These are phyloP conservation scores for Eucalyptus pauciflora DNA, from an alignment of 345 rosid species.

Conservation along the genomic window DNA sequence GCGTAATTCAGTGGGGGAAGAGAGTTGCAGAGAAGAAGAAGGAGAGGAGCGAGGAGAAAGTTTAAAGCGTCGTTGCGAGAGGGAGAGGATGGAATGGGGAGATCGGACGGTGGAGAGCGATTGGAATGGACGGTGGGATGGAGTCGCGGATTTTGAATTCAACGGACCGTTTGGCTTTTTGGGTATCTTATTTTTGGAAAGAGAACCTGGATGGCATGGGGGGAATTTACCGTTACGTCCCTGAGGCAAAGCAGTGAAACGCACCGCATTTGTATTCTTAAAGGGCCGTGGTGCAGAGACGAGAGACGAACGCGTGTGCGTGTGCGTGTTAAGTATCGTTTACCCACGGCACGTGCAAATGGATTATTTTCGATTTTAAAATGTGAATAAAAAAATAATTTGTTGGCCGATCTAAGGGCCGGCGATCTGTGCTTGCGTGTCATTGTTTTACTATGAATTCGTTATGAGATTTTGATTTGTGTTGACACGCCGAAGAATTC, in stretches of 20 bases:
- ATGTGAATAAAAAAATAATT: neutral
- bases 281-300: neutral
- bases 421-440: neutral
- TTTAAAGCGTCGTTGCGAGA: neutral
- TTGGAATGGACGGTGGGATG: conserved; percentile 9
- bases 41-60: neutral
- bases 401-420: neutral
- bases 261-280: neutral
- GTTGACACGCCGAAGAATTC: neutral
- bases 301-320: neutral
- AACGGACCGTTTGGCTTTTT: conserved; percentile 10
- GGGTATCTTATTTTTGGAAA: neutral
- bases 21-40: neutral
- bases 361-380: neutral
- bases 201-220: neutral
- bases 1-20: neutral
- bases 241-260: neutral
- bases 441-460: neutral
- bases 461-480: neutral
- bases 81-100: neutral
- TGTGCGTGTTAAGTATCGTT: neutral
- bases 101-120: conserved; percentile 6
- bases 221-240: neutral
- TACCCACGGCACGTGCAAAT: neutral
- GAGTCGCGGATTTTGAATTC: conserved; percentile 2